These are phyloP conservation scores for Fusarium tanahbumbuense DNA, from an alignment of 2,329 filamentous ascomycete species.

Conservation along the genomic window DNA sequence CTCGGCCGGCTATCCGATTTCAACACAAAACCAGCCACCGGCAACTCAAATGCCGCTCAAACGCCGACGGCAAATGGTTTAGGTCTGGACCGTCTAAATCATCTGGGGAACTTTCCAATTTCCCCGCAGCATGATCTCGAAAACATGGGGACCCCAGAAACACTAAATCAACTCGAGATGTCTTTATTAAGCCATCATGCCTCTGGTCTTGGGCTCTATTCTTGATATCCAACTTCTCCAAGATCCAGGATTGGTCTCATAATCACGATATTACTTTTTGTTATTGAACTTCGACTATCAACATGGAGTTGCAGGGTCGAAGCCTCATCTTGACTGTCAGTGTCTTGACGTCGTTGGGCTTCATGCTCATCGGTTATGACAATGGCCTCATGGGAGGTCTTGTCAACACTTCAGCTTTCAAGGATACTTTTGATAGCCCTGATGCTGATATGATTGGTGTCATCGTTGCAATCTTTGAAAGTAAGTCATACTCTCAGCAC, in stretches of 20 bases:
- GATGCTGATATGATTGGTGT: conserved; percentile 56
- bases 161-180: conserved; percentile 1
- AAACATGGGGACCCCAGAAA: conserved; percentile 31
- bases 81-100: not conserved
- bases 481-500: conserved; percentile 12
- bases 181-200: conserved; percentile 25
- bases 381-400: conserved; percentile 59
- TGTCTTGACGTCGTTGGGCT: conserved; percentile 58
- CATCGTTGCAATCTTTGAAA: conserved; percentile 61
- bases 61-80: conserved; percentile 25
- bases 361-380: conserved; percentile 61
- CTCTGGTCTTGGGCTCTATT: not conserved
- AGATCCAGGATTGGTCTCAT: not conserved
- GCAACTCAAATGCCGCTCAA: conserved; percentile 5
- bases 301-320: conserved; percentile 47
- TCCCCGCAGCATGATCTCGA: conserved; percentile 6
- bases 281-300: not conserved
- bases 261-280: not conserved
- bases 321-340: conserved; percentile 57
- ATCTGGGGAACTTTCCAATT: not conserved
- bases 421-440: conserved; percentile 54
- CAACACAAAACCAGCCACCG: not conserved
- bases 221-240: not conserved
- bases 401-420: conserved; percentile 56
- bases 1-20: conserved; percentile 2